Conservation (phyloP, 1,284 basidiomycete species). For the Trichosporon ovoides region DNA sequence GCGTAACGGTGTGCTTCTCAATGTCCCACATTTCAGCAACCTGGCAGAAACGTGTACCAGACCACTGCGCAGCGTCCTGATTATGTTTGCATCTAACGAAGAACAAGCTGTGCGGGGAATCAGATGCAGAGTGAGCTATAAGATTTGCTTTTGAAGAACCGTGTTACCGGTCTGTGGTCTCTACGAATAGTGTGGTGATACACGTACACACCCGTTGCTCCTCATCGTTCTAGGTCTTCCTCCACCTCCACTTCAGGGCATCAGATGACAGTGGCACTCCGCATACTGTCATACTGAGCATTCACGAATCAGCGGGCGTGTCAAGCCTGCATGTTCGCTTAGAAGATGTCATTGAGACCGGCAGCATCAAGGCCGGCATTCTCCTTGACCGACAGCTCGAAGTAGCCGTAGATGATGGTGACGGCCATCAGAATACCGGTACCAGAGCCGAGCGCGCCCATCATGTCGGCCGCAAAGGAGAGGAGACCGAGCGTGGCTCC, state of each 20-base stretch:
- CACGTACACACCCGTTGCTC: slow-evolving; percentile 4
- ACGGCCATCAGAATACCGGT: slow-evolving; percentile 98
- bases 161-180: not conserved
- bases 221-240: not conserved
- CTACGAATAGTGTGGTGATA: slow-evolving; percentile 3
- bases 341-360: slow-evolving; percentile 47
- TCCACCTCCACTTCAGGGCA: not conserved
- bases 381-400: slow-evolving; percentile 54
- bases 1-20: no score
- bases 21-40: no score
- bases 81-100: not conserved
- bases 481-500: slow-evolving; percentile 91
- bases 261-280: not conserved
- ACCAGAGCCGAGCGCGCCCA: slow-evolving; percentile 92
- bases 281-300: not conserved
- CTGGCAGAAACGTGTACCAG: not conserved
- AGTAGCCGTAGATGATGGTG: slow-evolving; percentile 89
- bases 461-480: slow-evolving; percentile 90
- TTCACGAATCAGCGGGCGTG: not conserved
- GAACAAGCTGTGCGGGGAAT: not conserved
- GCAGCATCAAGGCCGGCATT: slow-evolving; percentile 50
- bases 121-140: slow-evolving; percentile 3
- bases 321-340: not conserved
- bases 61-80: not conserved
- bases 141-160: not conserved